These are phyloP conservation scores for Durotheca rogersii DNA, from an alignment of 495 filamentous ascomycete genomes.

Conservation along the genomic window DNA sequence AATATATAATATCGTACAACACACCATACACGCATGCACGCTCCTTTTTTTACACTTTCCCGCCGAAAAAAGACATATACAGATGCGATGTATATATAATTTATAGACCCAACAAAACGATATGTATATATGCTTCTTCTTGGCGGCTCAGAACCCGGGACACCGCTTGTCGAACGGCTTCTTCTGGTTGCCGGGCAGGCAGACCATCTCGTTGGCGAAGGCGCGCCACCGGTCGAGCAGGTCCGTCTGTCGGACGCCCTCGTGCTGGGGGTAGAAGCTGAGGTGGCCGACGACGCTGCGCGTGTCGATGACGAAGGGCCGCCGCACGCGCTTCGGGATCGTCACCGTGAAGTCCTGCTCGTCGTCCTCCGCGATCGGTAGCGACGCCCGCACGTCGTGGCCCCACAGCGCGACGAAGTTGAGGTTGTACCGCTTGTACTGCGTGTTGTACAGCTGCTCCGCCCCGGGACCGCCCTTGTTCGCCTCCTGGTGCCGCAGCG, in stretches of 20 bases:
- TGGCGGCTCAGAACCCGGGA: conserved; percentile 25
- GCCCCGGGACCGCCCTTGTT: conserved; percentile 25
- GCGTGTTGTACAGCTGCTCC: conserved; percentile 48
- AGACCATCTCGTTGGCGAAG: conserved; percentile 51
- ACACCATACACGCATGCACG: no score
- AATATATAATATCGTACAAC: no score
- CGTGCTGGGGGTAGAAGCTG: conserved; percentile 42
- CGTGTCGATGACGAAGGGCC: conserved; percentile 52
- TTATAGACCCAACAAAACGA: not conserved
- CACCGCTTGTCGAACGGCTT: conserved; percentile 31
- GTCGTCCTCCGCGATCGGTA: conserved; percentile 37
- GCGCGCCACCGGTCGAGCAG: conserved; percentile 53
- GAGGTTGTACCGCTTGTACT: conserved; percentile 44
- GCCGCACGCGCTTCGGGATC: conserved; percentile 24
- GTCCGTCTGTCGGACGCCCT: conserved; percentile 52
- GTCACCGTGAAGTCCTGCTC: conserved; percentile 36
- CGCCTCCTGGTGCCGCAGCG: conserved; percentile 10
- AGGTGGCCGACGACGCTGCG: conserved; percentile 55
- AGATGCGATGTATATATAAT: not conserved
- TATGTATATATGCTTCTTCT: not conserved
- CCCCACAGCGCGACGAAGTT: conserved; percentile 54
- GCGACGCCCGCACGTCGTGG: conserved; percentile 35
- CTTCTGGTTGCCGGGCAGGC: conserved; percentile 27
- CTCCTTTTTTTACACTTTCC: no score
- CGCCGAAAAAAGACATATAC: no score